phyloP scores from a whole-genome alignment of 495 filamentous ascomycete species.

The Penicillium riverlandense region DNA sequence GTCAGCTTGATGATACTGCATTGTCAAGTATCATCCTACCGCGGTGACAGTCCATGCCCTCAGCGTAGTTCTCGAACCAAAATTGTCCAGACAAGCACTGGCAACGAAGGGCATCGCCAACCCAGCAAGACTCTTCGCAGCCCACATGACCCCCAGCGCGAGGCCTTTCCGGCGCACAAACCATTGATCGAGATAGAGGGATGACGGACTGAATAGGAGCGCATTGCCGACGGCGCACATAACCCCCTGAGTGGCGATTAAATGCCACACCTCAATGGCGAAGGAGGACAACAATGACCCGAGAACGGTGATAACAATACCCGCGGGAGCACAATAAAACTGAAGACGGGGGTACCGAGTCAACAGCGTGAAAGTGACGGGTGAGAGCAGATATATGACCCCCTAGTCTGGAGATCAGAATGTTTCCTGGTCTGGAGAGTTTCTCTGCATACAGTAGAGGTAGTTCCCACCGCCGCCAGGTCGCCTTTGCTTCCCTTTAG shows the following conservation, averaged over 20 bases:
- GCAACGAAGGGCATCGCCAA: conserved; percentile 48
- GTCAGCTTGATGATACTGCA: too few species aligned
- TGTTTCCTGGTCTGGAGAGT: not conserved
- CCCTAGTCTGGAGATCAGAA: conserved; percentile 24
- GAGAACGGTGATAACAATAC: conserved; percentile 32
- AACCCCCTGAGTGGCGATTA: conserved; percentile 50
- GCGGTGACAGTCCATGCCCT: conserved; percentile 44
- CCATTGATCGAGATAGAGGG: conserved; percentile 52
- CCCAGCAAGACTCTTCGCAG: conserved; percentile 43
- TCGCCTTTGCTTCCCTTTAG: conserved; percentile 27
- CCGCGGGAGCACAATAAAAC: conserved; percentile 30
- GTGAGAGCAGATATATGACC: conserved; percentile 50
- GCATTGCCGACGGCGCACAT: conserved; percentile 46
- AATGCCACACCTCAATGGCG: conserved; percentile 39
- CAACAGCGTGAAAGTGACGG: conserved; percentile 42
- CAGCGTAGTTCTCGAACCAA: conserved; percentile 51
- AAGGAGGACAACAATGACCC: conserved; percentile 43
- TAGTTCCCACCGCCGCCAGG: conserved; percentile 48
- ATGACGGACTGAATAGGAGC: conserved; percentile 43
- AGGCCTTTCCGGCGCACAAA: conserved; percentile 46
- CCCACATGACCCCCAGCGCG: conserved; percentile 50
- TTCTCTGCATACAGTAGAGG: conserved; percentile 24
- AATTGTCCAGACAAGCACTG: conserved; percentile 40
- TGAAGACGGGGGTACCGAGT: conserved; percentile 39
- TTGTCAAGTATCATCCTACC: conserved; percentile 7